phyloP scores from a whole-genome alignment of 75 land plant species.

The Gnetum montanum region DNA sequence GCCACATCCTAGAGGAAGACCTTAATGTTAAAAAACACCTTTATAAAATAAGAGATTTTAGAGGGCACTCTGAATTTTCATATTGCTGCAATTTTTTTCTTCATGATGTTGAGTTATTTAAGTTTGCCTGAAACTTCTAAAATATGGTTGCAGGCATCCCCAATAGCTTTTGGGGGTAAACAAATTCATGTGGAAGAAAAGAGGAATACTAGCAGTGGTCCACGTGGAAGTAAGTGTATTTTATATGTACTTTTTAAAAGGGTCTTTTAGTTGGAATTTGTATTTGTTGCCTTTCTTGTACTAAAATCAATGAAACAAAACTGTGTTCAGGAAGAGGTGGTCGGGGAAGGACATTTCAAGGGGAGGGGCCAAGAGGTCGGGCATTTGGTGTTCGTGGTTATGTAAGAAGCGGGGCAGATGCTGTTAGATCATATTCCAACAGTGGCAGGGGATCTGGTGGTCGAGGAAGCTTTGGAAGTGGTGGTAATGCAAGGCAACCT shows the following conservation, averaged over 20 bases:
- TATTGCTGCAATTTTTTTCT: too few species aligned
- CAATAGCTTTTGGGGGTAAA: slow-evolving; percentile 44
- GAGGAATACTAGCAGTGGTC: slow-evolving; percentile 33
- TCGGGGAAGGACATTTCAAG: slow-evolving; percentile 39
- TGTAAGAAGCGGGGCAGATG: slow-evolving; percentile 22
- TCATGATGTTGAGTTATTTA: too few species aligned
- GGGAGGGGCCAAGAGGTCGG: slow-evolving; percentile 33
- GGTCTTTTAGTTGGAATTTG: slow-evolving; percentile 4
- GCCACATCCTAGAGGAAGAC: too few species aligned
- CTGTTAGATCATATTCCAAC: slow-evolving; percentile 17
- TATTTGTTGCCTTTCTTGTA: not conserved
- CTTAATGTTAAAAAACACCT: too few species aligned
- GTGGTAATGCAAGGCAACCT: not conserved
- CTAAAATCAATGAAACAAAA: too few species aligned
- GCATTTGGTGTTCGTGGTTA: slow-evolving; percentile 22
- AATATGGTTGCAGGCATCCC: slow-evolving; percentile 63
- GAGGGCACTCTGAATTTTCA: too few species aligned
- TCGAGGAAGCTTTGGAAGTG: slow-evolving; percentile 1
- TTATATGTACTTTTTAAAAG: not conserved
- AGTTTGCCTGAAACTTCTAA: too few species aligned
- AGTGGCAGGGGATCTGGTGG: slow-evolving; percentile 35
- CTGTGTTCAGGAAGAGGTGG: slow-evolving; percentile 60
- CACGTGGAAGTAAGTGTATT: slow-evolving; percentile 52
- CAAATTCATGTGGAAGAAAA: slow-evolving; percentile 66
- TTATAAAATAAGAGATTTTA: too few species aligned